Conservation (phyloP, 129 eudicot genomes). For the Arctium lappa region DNA sequence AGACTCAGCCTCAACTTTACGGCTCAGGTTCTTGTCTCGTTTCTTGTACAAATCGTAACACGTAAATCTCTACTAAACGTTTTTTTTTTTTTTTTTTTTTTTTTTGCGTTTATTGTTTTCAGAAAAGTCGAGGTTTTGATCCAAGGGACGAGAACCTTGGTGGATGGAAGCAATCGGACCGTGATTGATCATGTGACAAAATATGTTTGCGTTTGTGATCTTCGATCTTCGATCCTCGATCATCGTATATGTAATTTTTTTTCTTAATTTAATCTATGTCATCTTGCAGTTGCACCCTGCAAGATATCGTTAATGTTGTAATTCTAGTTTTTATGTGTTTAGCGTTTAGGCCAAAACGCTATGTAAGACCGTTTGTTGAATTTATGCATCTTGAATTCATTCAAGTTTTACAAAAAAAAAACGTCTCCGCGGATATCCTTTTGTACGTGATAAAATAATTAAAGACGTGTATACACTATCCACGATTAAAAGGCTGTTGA, state of each 20-base stretch:
- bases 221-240: not conserved
- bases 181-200: constrained; percentile 19
- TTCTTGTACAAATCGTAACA: not conserved
- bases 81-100: not conserved
- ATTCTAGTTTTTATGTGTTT: not conserved
- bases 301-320: not conserved
- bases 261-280: not conserved
- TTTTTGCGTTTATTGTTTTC: constrained; percentile 15
- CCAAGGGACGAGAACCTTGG: constrained; percentile 42
- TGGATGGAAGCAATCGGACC: constrained; percentile 66
- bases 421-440: not conserved
- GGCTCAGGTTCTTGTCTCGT: constrained; percentile 35
- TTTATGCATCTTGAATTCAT: not conserved
- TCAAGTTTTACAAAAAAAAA: not conserved
- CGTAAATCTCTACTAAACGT: not conserved
- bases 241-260: not conserved
- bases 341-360: not conserved
- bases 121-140: constrained; percentile 45
- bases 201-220: not conserved
- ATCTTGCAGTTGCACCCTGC: not conserved
- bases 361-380: not conserved
- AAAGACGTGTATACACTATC: not conserved
- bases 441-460: not conserved
- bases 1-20: constrained; percentile 68
- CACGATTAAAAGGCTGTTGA: not conserved